phyloP scores from a whole-genome alignment of 2,329 filamentous ascomycete species.

The Aspergillus ochraceoroseus region DNA sequence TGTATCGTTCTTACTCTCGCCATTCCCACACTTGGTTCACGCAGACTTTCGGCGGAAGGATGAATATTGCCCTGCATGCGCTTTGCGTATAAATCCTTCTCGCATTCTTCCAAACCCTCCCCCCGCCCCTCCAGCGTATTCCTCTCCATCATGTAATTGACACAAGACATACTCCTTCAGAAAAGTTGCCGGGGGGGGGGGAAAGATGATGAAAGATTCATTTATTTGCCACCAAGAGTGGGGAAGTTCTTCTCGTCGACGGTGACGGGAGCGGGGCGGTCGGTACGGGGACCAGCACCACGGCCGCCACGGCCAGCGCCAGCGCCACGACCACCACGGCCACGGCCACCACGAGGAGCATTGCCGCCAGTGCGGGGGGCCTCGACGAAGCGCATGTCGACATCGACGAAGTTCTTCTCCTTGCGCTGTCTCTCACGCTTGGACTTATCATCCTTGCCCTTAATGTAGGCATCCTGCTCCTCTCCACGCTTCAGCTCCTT shows the following conservation, averaged over 20 bases:
- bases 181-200: neutral
- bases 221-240: conserved; percentile 41
- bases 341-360: conserved; percentile 37
- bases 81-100: conserved; percentile 7
- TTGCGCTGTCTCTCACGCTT: conserved; percentile 81
- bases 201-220: conserved; percentile 8
- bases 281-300: conserved; percentile 21
- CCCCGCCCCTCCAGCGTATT: too few species aligned
- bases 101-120: conserved; percentile 2
- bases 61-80: conserved; percentile 5
- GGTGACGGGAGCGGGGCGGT: conserved; percentile 30
- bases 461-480: conserved; percentile 68
- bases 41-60: conserved; percentile 3
- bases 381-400: conserved; percentile 79
- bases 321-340: conserved; percentile 35
- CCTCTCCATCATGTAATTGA: too few species aligned
- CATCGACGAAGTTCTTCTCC: conserved; percentile 83
- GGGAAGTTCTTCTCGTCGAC: conserved; percentile 48
- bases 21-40: conserved; percentile 10
- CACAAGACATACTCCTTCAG: too few species aligned
- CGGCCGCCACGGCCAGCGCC: conserved; percentile 24
- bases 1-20: conserved; percentile 15
- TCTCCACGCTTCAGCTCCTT: conserved; percentile 57
- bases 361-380: conserved; percentile 42
- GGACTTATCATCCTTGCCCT: conserved; percentile 68